Conservation (phyloP, 2,329 filamentous ascomycete genomes). For the Aureobasidium uvarum region DNA sequence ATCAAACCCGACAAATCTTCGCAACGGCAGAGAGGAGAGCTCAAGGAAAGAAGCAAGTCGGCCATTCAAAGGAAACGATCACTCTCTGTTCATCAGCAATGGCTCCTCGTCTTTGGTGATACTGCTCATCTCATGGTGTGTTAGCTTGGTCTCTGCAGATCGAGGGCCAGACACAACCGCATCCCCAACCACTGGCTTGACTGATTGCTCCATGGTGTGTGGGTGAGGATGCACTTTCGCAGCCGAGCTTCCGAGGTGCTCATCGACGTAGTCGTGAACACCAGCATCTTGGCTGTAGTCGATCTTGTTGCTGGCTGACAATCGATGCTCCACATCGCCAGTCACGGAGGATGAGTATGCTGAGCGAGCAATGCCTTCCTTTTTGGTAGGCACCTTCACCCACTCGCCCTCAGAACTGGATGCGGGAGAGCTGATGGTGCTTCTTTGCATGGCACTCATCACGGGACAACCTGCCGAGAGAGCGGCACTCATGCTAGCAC, state of each 20-base stretch:
- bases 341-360: constrained; percentile 33
- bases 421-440: not conserved
- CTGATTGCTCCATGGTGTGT: constrained; percentile 37
- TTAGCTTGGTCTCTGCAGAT: constrained; percentile 38
- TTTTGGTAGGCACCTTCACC: constrained; percentile 8
- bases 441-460: not conserved
- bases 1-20: not conserved
- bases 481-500: constrained; percentile 19
- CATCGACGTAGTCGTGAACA: constrained; percentile 36
- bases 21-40: not conserved
- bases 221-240: constrained; percentile 39
- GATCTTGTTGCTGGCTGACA: constrained; percentile 22
- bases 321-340: constrained; percentile 28
- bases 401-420: constrained; percentile 16
- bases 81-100: constrained; percentile 35
- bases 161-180: constrained; percentile 38
- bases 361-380: constrained; percentile 26
- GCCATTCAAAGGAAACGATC: not conserved
- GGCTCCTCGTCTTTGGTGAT: constrained; percentile 38
- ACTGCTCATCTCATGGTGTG: constrained; percentile 42
- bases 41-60: not conserved
- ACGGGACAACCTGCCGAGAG: constrained; percentile 19
- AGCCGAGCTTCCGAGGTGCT: constrained; percentile 34
- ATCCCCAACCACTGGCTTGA: constrained; percentile 38
- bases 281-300: constrained; percentile 33